These are phyloP conservation scores for Cladosporium sp. DNA, from an alignment of 2,329 filamentous ascomycete genomes.

Conservation along the genomic window DNA sequence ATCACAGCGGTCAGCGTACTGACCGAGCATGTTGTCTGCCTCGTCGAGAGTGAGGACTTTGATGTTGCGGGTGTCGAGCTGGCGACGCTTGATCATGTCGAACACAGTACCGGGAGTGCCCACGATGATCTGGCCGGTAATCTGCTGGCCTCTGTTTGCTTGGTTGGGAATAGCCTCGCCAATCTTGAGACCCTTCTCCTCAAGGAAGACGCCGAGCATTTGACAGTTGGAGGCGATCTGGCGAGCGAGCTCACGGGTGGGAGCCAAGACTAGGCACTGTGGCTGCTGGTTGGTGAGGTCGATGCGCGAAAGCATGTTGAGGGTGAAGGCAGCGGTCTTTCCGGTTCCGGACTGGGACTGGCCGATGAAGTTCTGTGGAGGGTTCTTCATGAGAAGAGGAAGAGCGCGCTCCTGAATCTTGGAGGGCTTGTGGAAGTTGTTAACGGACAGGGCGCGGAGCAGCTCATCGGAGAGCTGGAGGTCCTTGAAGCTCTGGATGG, in stretches of 20 bases:
- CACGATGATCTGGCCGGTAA: slow-evolving; percentile 79
- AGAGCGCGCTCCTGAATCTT: slow-evolving; percentile 97
- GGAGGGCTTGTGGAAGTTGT: slow-evolving; percentile 92
- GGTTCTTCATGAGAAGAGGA: slow-evolving; percentile 81
- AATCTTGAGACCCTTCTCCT: slow-evolving; percentile 65
- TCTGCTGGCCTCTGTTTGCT: slow-evolving; percentile 66
- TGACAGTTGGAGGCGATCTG: slow-evolving; percentile 87
- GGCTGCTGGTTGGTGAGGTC: slow-evolving; percentile 72
- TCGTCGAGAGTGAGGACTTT: slow-evolving; percentile 91
- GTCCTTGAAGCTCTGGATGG: slow-evolving; percentile 79
- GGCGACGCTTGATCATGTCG: slow-evolving; percentile 77
- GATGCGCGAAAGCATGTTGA: slow-evolving; percentile 85
- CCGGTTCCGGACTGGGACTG: slow-evolving; percentile 99
- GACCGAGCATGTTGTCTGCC: slow-evolving; percentile 98
- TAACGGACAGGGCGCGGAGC: slow-evolving; percentile 72
- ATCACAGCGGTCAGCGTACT: too few relatives aligned
- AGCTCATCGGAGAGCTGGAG: slow-evolving; percentile 68
- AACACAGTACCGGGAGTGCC: slow-evolving; percentile 92
- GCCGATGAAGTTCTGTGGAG: slow-evolving; percentile 91
- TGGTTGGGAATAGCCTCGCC: slow-evolving; percentile 81
- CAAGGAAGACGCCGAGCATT: slow-evolving; percentile 80
- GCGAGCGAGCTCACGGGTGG: slow-evolving; percentile 89
- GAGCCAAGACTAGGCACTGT: slow-evolving; percentile 86
- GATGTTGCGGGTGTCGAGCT: slow-evolving; percentile 71
- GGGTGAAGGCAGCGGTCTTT: slow-evolving; percentile 94